Evolutionary conservation across 1,284 basidiomycete species (phyloP).

Genomic region (Cryptococcus neoformans): DNA sequence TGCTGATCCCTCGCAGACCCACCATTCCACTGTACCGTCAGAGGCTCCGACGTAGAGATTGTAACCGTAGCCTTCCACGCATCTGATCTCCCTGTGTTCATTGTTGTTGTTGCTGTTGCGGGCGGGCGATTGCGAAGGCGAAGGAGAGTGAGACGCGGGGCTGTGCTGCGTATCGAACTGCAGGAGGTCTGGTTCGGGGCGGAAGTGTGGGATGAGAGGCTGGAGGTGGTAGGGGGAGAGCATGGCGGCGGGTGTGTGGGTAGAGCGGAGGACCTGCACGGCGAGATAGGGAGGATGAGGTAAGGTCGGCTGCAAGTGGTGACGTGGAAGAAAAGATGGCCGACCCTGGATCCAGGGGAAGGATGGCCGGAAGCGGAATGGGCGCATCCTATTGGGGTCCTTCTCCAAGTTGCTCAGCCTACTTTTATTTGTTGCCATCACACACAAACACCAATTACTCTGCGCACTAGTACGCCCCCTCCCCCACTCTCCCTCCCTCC

Average conservation of each 20-base stretch:
- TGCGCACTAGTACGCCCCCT: not conserved
- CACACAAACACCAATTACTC: not conserved
- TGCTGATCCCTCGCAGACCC: constrained; percentile 36
- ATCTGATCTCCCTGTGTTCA: constrained; percentile 24
- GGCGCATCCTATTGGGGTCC: not conserved
- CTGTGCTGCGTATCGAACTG: constrained; percentile 26
- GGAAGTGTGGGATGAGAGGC: constrained; percentile 38
- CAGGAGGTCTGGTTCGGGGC: constrained; percentile 37
- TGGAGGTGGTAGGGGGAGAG: constrained; percentile 38
- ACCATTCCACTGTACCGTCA: constrained; percentile 50
- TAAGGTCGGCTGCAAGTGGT: not conserved
- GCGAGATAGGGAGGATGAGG: too few species aligned
- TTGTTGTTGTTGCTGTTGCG: constrained; percentile 5
- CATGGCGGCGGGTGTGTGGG: not conserved
- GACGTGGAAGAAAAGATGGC: not conserved
- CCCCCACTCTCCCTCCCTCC: not conserved
- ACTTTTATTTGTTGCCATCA: not conserved
- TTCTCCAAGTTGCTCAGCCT: not conserved
- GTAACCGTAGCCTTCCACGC: constrained; percentile 45
- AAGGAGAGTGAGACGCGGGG: constrained; percentile 15
- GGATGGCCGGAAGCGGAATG: not conserved
- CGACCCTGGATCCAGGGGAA: not conserved
- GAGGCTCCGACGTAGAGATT: constrained; percentile 49
- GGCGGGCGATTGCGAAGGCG: constrained; percentile 4
- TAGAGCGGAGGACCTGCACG: too few species aligned